Evolutionary conservation across 2,329 filamentous ascomycete species (phyloP).

Genomic region (Aspergillus hortae): DNA sequence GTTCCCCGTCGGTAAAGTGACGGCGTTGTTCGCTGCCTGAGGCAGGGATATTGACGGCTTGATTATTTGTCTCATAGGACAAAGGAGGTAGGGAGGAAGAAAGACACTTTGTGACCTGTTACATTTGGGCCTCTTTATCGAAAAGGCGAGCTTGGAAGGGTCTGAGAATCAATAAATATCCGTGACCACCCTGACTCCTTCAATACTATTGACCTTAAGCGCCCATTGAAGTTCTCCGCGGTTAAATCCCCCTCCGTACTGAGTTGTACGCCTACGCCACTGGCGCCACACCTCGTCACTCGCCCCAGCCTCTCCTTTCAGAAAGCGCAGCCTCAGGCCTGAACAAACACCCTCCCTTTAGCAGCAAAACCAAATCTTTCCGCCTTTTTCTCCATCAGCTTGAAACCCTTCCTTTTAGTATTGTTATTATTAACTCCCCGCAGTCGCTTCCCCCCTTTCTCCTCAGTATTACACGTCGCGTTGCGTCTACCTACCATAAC

Average conservation of each 20-base stretch:
- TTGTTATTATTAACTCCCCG: conserved; percentile 5
- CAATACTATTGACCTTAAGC: not conserved
- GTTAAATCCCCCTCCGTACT: conserved; percentile 6
- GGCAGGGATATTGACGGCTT: not conserved
- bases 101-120: too few species aligned
- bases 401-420: conserved; percentile 7
- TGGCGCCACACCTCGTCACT: not conserved
- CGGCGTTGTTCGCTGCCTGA: not conserved
- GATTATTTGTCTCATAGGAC: too few species aligned
- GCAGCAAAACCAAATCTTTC: conserved; percentile 19
- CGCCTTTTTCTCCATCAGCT: conserved; percentile 21
- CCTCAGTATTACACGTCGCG: conserved; percentile 1
- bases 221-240: not conserved
- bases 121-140: too few species aligned
- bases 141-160: too few species aligned
- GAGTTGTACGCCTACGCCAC: conserved; percentile 10
- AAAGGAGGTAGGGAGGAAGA: too few species aligned
- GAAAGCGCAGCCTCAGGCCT: conserved; percentile 18
- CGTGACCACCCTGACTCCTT: too few species aligned
- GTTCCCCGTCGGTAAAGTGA: conserved; percentile 1
- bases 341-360: conserved; percentile 16
- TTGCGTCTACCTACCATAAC: conserved; percentile 8
- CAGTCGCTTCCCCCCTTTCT: conserved; percentile 12
- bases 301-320: conserved; percentile 12
- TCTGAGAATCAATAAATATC: too few species aligned